phyloP scores from a whole-genome alignment of 352 stramenopile genomes.

The Pythium dissotocum region DNA sequence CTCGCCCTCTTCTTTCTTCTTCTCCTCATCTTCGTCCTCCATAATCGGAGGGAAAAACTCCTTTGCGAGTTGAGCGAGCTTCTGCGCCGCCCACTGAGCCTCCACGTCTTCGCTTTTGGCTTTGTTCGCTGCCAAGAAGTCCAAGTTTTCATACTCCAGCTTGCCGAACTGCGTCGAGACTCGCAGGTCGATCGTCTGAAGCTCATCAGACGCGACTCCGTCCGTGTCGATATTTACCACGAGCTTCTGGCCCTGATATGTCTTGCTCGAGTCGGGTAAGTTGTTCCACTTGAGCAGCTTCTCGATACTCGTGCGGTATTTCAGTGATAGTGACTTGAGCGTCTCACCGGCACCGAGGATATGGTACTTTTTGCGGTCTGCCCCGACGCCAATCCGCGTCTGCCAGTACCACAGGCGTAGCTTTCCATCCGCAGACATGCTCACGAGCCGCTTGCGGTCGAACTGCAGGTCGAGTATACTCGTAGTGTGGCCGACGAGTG shows the following conservation, averaged over 20 bases:
- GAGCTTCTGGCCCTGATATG: slow-evolving; percentile 78
- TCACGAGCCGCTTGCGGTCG: slow-evolving; percentile 65
- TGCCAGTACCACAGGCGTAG: slow-evolving; percentile 76
- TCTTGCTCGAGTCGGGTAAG: slow-evolving; percentile 64
- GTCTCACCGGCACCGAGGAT: slow-evolving; percentile 72
- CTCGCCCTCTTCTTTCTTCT: slow-evolving; percentile 18
- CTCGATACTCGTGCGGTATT: slow-evolving; percentile 74
- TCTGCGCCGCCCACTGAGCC: slow-evolving; percentile 56
- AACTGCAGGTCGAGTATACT: slow-evolving; percentile 72
- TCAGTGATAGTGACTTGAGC: slow-evolving; percentile 67
- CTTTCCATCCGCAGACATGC: slow-evolving; percentile 59
- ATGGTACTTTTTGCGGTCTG: slow-evolving; percentile 66
- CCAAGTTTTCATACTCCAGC: slow-evolving; percentile 58
- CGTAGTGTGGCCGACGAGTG: slow-evolving; percentile 47
- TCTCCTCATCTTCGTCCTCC: slow-evolving; percentile 30
- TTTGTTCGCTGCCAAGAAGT: slow-evolving; percentile 65
- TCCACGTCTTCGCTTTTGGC: slow-evolving; percentile 54
- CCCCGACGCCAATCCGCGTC: slow-evolving; percentile 38
- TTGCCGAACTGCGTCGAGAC: slow-evolving; percentile 57
- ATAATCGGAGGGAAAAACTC: slow-evolving; percentile 60
- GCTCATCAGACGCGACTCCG: slow-evolving; percentile 47
- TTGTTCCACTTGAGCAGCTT: slow-evolving; percentile 73
- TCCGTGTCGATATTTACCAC: slow-evolving; percentile 57
- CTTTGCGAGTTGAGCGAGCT: slow-evolving; percentile 56
- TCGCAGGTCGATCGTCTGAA: slow-evolving; percentile 54